A percentile compares a stretch with the other conserved stretches of the same genome.
Conservation (phyloP, 345 rosid genomes). For the Syzygium aromaticum region DNA sequence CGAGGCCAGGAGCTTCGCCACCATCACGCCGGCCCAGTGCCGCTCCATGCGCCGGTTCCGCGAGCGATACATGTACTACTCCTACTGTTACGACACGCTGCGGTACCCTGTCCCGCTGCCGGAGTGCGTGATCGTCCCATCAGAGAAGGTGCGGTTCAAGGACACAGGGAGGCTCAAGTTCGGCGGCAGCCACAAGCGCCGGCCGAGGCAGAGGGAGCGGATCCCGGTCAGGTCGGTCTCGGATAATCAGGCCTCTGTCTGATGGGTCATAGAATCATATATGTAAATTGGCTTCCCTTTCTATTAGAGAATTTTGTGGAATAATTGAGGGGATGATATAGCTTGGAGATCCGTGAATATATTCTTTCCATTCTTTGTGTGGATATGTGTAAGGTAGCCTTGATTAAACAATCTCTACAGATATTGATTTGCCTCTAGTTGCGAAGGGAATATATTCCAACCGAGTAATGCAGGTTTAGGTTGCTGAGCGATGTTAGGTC, state of each 20-base stretch:
- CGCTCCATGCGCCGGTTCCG: constrained; percentile 62
- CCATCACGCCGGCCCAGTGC: constrained; percentile 24
- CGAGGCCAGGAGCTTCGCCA: constrained; percentile 22
- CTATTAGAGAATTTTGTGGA: not conserved
- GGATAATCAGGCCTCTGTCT: not conserved
- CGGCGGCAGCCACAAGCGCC: constrained; percentile 29
- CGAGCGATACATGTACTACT: constrained; percentile 69
- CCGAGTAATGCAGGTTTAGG: not conserved
- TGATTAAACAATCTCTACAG: not conserved
- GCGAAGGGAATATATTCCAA: not conserved
- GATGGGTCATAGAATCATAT: not conserved
- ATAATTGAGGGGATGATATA: not conserved
- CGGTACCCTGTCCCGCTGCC: constrained; percentile 55
- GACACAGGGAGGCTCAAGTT: constrained; percentile 70
- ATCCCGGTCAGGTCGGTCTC: not conserved
- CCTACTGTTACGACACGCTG: constrained; percentile 66
- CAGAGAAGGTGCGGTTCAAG: constrained; percentile 40
- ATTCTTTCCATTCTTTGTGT: not conserved
- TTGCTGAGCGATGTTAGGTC: not conserved
- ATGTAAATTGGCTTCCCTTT: not conserved
- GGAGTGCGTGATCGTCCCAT: constrained; percentile 57
- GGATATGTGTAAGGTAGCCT: not conserved
- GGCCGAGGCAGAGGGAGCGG: not conserved
- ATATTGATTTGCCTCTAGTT: not conserved
- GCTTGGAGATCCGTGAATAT: not conserved